These are phyloP conservation scores for Echites panduratus DNA, from an alignment of 257 asterid genomes.

Conservation along the genomic window DNA sequence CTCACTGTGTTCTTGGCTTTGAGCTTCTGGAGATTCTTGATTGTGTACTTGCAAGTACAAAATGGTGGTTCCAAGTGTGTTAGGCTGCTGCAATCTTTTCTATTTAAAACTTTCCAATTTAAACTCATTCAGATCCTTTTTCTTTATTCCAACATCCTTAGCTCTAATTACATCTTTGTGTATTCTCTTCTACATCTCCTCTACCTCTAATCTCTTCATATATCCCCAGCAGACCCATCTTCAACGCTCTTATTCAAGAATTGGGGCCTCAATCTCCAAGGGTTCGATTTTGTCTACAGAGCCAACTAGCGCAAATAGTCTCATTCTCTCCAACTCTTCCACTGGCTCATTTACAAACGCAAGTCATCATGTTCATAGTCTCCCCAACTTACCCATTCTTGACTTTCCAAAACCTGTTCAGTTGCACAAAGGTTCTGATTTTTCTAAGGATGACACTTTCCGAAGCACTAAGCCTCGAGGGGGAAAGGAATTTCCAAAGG, in stretches of 20 bases:
- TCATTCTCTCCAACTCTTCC: constrained; percentile 16
- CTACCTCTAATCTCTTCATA: constrained; percentile 53
- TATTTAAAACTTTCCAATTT: constrained; percentile 35
- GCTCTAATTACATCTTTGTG: constrained; percentile 60
- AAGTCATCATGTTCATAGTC: constrained; percentile 19
- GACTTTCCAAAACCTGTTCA: constrained; percentile 19
- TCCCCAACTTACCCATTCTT: constrained; percentile 5
- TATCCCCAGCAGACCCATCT: constrained; percentile 28
- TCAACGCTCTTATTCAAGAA: constrained; percentile 22
- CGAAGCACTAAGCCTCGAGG: background rate
- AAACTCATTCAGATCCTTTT: constrained; percentile 34
- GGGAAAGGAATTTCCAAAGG: background rate
- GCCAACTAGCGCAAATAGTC: constrained; percentile 20
- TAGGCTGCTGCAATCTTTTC: constrained; percentile 42
- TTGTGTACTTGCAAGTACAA: background rate
- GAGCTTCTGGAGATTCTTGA: background rate
- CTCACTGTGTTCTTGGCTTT: background rate
- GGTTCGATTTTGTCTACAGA: background rate
- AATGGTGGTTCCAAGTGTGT: constrained; percentile 41
- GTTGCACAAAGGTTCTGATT: constrained; percentile 16
- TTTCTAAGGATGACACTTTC: constrained; percentile 11
- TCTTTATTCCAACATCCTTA: constrained; percentile 57
- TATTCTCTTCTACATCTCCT: constrained; percentile 57
- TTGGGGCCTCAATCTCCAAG: constrained; percentile 12
- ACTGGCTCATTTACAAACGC: constrained; percentile 5